Conservation (phyloP, 139 green algal genomes). For the Volvox reticuliferus region DNA sequence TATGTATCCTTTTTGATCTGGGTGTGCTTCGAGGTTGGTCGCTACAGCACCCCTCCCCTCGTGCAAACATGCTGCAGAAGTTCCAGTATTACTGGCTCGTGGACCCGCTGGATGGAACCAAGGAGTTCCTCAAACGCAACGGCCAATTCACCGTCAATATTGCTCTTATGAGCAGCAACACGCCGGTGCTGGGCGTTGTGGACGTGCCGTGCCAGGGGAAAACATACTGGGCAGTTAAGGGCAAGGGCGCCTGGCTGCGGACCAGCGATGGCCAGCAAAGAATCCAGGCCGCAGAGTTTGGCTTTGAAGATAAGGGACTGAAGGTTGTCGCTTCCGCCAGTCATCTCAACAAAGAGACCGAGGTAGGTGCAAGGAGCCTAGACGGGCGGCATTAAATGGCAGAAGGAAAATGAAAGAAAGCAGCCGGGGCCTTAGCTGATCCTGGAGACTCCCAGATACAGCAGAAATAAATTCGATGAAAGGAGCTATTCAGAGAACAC, state of each 20-base stretch:
- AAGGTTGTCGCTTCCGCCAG: conserved; percentile 69
- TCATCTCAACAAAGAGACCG: conserved; percentile 75
- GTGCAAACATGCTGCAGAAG: conserved; percentile 45
- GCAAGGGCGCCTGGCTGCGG: conserved; percentile 80
- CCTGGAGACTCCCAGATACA: too few relatives aligned
- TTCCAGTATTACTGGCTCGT: conserved; percentile 90
- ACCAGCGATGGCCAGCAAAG: conserved; percentile 43
- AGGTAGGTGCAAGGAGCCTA: conserved; percentile 4
- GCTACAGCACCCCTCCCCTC: too few relatives aligned
- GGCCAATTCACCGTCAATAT: conserved; percentile 94
- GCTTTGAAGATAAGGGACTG: conserved; percentile 60
- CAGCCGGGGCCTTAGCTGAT: too few relatives aligned
- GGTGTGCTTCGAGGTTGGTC: neutral
- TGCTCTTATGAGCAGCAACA: conserved; percentile 68
- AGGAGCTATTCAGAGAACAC: too few relatives aligned
- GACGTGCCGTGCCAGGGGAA: conserved; percentile 74
- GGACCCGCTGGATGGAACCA: conserved; percentile 92
- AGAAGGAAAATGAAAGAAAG: too few relatives aligned
- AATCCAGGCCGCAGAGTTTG: conserved; percentile 62
- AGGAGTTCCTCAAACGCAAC: conserved; percentile 94
- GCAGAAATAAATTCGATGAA: too few relatives aligned
- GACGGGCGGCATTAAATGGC: neutral
- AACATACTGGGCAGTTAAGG: conserved; percentile 75
- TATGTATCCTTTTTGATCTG: neutral
- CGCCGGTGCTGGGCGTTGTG: conserved; percentile 87